Base-by-base conservation (phyloP, 225 moss, liverwort and hornwort species). In the Pleurozium schreberi region DNA sequence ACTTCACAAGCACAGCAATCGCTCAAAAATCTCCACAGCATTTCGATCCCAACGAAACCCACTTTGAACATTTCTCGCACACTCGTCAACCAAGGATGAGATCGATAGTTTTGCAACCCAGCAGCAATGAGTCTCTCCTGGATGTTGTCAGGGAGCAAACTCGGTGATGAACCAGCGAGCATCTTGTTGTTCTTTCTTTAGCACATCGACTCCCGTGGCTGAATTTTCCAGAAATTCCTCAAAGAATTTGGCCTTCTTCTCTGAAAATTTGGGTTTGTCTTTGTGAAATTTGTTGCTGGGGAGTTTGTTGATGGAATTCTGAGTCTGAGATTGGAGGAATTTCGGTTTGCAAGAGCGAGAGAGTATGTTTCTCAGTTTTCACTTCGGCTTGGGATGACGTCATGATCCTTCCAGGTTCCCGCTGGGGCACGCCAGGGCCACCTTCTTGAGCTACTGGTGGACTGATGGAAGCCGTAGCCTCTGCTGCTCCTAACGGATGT, bases 301-400 rank as follows among this genome's bases (percentile, higher is more conserved):
- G 71, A 61, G 73, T 66, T 84, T 40, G 70, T 25, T 76, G 77
- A 86, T 65, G 62, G 86, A 86, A 64, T n/a, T 86, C 53, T 64
- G 79, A 71, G 52, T 86, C 53, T 42, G 71, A 71, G n/a, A n/a
- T 18, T 14, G 83, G 52, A 64, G 83, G 66, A n/a, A 8, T 52
- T 19, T 18, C 22, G 71, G 57, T 79, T 55, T 50, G 26, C 31
- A 49, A 84, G 57, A 66, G 78, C 58, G 49, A 31, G 85, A 63
- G 89, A 85, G 47, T 59, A 93, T 93, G 92, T 93, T 93, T 93
- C 92, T 93, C 43, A 85, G 91, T 65, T 45, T 93, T n/a, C n/a
- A n/a, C n/a, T n/a, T n/a, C n/a, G n/a, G n/a, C n/a, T n/a, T n/a
- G n/a, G n/a, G n/a, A n/a, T n/a, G n/a, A n/a, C n/a, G n/a, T n/a